Evolutionary conservation across 2,329 filamentous ascomycete genomes (phyloP), one percentile per base, ranked within the genome.

Genomic region (Amesomyces nigricolor): DNA sequence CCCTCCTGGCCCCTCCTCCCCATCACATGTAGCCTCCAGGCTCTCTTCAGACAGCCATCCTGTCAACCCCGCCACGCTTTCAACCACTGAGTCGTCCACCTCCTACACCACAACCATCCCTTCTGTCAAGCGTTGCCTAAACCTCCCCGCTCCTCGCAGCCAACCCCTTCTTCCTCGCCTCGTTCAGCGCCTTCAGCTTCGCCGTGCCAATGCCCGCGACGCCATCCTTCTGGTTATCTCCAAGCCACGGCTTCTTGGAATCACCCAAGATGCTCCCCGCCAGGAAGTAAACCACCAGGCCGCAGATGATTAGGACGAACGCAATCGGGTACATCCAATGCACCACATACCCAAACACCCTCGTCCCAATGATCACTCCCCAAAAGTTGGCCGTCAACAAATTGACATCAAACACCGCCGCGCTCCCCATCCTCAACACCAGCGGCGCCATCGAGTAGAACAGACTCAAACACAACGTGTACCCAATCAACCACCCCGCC

Each of bases 391-490:
- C 89, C 2, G 94, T 97, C 58, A 99, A 78, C 62, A 99, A 77
- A 7, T 88, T 92, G 66, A 97, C 95, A 72, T 99, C 95, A 77
- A 96, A 95, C 74, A 99, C 96, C 17, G 91, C 92, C 2, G 94
- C 94, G 14, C 83, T 88, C 29, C 88, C 88, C 75, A 97, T 87
- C 62, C 94, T 89, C 72, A 97, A 86, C 60, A 99, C 80, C 53
- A 97, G 74, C 0, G 94, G 94, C 0, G 88, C 91, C 3, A 94
- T 77, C 7, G 85, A 85, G 76, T 99, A 99, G 74, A 99, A 99
- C 57, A 94, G 73, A 52, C 80, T 77, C 19, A 99, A 79, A 57
- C 86, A 85, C 16, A 96, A 72, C 0, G 94, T 97, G 72, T 92
- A 99, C 0, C 92, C 94, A n/a, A 86, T 78, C 38, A 97, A 76